Evolutionary conservation across 1,284 basidiomycete genomes (phyloP).

Genomic region (Caloboletus firmus): DNA sequence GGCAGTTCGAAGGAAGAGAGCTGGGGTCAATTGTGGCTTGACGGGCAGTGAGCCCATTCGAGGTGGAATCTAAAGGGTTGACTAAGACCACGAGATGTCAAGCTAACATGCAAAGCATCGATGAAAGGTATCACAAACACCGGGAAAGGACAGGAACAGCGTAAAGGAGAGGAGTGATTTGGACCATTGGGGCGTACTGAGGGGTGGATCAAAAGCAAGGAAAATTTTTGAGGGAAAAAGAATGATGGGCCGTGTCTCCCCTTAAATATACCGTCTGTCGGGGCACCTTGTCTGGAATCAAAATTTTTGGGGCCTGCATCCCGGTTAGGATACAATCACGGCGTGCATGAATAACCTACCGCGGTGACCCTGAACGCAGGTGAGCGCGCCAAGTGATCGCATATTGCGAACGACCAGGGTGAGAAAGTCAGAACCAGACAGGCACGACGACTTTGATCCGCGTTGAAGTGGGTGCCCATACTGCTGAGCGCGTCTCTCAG

Average conservation of each 20-base stretch:
- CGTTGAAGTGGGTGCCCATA: background rate
- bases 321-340: background rate
- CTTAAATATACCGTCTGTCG: background rate
- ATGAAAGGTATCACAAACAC: constrained; percentile 8
- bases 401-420: background rate
- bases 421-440: background rate
- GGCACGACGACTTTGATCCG: background rate
- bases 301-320: too few species aligned
- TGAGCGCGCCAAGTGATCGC: background rate
- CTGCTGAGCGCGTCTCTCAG: background rate
- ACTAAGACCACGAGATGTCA: constrained; percentile 3
- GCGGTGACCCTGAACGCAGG: background rate
- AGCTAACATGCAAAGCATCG: background rate
- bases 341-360: background rate
- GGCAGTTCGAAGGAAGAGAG: constrained; percentile 21
- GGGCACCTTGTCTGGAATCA: background rate
- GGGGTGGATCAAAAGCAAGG: background rate
- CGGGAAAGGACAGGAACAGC: constrained; percentile 14
- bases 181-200: constrained; percentile 19
- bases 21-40: constrained; percentile 13
- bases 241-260: background rate
- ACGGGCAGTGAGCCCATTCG: constrained; percentile 19
- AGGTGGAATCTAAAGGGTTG: background rate
- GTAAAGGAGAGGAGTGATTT: constrained; percentile 19
- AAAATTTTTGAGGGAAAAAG: background rate